Evolutionary conservation across 192 early-diverging fungal genomes (phyloP), one percentile per base, ranked within the genome.

Genomic region (Obelidium mucronatum): DNA sequence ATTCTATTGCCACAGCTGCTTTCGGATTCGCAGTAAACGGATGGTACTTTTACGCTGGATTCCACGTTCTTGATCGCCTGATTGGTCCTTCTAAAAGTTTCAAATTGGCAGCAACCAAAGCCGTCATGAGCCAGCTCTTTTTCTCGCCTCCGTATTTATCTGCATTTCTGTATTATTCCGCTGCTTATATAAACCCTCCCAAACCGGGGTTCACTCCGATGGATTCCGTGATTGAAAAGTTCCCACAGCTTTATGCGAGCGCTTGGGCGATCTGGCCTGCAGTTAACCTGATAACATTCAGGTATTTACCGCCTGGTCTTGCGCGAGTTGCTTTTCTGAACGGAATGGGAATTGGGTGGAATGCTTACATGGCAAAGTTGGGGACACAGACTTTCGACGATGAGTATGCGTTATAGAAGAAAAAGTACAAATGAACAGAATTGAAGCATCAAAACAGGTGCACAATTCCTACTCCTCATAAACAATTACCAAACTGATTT

Each of bases 21-120:
- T 74, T 74, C 42, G 72, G 72, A 1, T 62, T 63, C 59, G 59
- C 34, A 1, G 72, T 74, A 4, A 74, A 74, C 40, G 72, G 72
- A 19, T 74, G 72, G 72, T 62, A 40, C 56, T 74, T 62, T 30
- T 40, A 62, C 22, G 19, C 58, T 15, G 56, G 24, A 30, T 63
- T 74, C 26, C 72, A 74, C 3, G 8, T 74, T 33, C 60, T 74
- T 0, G 72, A 74, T 40, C 35, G 31, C 1, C 35, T 48, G 1
- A 34, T 74, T 40, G 72, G 72, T 24, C 60, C 72, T 1, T n/a
- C 59, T 11, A 63, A 63, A 13, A 62, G 58, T 8, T 31, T 74
- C 11, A 5, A 37, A 35, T 19, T 74, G 6, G 72, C 72, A 28
- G 42, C 72, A 5, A 40, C 31, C n/a, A 74, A 74, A 39, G 30